Evolutionary conservation across 1,284 basidiomycete genomes (phyloP).

Genomic region (Moesziomyces globuligerus): DNA sequence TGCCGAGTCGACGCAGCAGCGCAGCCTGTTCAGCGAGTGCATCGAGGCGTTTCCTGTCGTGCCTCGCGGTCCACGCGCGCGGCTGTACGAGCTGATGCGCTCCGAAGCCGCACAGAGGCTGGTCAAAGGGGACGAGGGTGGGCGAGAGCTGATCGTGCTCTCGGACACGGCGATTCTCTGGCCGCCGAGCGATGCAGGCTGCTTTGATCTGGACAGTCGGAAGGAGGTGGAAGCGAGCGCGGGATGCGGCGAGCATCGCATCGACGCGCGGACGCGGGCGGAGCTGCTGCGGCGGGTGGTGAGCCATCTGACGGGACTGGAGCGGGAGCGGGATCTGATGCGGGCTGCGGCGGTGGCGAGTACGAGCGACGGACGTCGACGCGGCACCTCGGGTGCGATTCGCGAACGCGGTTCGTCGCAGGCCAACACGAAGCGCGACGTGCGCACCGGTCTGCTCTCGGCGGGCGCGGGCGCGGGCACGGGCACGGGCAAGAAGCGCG

Average conservation of each 20-base stretch:
- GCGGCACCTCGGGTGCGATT: constrained; percentile 38
- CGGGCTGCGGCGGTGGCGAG: constrained; percentile 37
- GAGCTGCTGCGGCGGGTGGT: constrained; percentile 35
- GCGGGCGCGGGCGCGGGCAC: constrained; percentile 3
- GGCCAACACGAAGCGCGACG: constrained; percentile 24
- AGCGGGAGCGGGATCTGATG: constrained; percentile 40
- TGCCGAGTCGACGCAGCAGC: constrained; percentile 9
- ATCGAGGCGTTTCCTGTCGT: constrained; percentile 38
- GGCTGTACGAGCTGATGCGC: constrained; percentile 30
- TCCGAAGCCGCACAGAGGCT: constrained; percentile 12
- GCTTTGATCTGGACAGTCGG: constrained; percentile 31
- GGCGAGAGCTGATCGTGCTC: constrained; percentile 33
- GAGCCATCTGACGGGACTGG: constrained; percentile 47
- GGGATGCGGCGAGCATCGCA: not conserved
- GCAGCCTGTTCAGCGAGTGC: constrained; percentile 26
- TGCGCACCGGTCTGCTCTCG: constrained; percentile 29
- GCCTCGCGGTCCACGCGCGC: constrained; percentile 19
- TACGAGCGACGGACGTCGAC: constrained; percentile 18
- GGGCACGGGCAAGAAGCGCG: constrained; percentile 20
- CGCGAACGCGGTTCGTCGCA: constrained; percentile 19
- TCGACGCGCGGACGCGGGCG: constrained; percentile 22
- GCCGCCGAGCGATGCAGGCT: constrained; percentile 44
- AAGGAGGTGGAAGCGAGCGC: constrained; percentile 2
- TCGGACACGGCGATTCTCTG: constrained; percentile 36
- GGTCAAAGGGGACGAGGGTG: constrained; percentile 11